Percentiles rank a stretch among this genome's conserved stretches.
phyloP scores from a whole-genome alignment of 1,284 basidiomycete species.

The Marasmius oreades region DNA sequence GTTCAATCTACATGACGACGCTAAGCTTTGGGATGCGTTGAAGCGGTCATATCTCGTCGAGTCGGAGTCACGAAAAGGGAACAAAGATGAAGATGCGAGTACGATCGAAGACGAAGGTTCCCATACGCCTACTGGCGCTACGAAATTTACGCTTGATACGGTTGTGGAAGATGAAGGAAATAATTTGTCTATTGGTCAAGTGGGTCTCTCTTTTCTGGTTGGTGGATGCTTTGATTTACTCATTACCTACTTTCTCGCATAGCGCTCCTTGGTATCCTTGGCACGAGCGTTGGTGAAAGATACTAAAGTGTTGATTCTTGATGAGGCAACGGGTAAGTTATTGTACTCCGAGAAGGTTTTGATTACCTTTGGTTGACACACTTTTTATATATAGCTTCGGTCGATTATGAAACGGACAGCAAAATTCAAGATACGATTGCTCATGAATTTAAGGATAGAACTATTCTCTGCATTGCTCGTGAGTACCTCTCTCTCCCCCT shows the following conservation, averaged over 20 bases:
- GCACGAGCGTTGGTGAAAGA: slow-evolving; percentile 81
- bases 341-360: slow-evolving; percentile 1
- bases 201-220: slow-evolving; percentile 21
- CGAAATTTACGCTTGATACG: slow-evolving; percentile 76
- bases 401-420: slow-evolving; percentile 81
- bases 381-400: slow-evolving; percentile 47
- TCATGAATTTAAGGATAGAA: slow-evolving; percentile 75
- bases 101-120: slow-evolving; percentile 16
- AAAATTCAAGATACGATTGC: slow-evolving; percentile 87
- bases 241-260: slow-evolving; percentile 7
- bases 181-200: slow-evolving; percentile 76
- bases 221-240: slow-evolving; percentile 3
- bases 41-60: slow-evolving; percentile 77
- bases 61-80: slow-evolving; percentile 29
- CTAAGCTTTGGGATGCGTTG: slow-evolving; percentile 78
- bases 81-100: slow-evolving; percentile 26
- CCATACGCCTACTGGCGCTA: slow-evolving; percentile 35
- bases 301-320: slow-evolving; percentile 72
- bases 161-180: slow-evolving; percentile 82
- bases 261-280: slow-evolving; percentile 78
- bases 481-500: slow-evolving; percentile 22
- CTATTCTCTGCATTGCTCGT: slow-evolving; percentile 80
- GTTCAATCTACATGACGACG: slow-evolving; percentile 73
- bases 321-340: slow-evolving; percentile 62
- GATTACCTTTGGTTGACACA: neutral